A percentile compares a stretch with the other conserved stretches of the same genome.
phyloP scores from a whole-genome alignment of 2,329 filamentous ascomycete genomes.

The Eutypella sp. region DNA sequence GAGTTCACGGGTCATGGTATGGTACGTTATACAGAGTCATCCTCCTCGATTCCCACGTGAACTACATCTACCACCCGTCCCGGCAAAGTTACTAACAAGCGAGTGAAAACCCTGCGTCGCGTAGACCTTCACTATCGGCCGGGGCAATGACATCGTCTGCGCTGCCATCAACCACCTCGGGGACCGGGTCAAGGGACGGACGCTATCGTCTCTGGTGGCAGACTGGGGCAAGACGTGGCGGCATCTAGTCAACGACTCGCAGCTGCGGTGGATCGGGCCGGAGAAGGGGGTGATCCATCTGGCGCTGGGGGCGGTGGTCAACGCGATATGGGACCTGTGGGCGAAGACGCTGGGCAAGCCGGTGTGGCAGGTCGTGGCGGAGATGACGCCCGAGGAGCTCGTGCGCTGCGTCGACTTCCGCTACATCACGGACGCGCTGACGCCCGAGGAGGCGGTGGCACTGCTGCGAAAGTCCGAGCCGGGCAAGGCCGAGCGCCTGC shows the following conservation, averaged over 20 bases:
- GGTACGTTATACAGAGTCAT: constrained; percentile 46
- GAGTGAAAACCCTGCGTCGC: constrained; percentile 11
- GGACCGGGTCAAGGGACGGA: constrained; percentile 68
- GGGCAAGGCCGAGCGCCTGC: constrained; percentile 65
- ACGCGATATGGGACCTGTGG: constrained; percentile 95
- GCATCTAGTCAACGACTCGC: constrained; percentile 83
- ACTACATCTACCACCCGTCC: too few relatives aligned
- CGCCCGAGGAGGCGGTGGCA: constrained; percentile 72
- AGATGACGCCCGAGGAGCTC: constrained; percentile 85
- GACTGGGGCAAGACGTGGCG: constrained; percentile 90
- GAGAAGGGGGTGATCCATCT: constrained; percentile 95
- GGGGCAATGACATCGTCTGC: constrained; percentile 90
- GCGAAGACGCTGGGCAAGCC: constrained; percentile 81
- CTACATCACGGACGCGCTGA: constrained; percentile 92
- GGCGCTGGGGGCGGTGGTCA: constrained; percentile 81
- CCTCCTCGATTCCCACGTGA: too few relatives aligned
- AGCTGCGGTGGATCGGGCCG: constrained; percentile 89
- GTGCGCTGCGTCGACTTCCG: constrained; percentile 88
- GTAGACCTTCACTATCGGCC: constrained; percentile 75
- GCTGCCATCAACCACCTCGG: constrained; percentile 74
- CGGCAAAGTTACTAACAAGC: too few relatives aligned
- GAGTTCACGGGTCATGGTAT: constrained; percentile 70
- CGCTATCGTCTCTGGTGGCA: constrained; percentile 68
- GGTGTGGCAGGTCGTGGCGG: constrained; percentile 83
- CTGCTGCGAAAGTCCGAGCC: constrained; percentile 62